Percentiles rank a stretch among this genome's conserved stretches.
Conservation (phyloP, 1,284 basidiomycete genomes). For the Pterula multifida region DNA sequence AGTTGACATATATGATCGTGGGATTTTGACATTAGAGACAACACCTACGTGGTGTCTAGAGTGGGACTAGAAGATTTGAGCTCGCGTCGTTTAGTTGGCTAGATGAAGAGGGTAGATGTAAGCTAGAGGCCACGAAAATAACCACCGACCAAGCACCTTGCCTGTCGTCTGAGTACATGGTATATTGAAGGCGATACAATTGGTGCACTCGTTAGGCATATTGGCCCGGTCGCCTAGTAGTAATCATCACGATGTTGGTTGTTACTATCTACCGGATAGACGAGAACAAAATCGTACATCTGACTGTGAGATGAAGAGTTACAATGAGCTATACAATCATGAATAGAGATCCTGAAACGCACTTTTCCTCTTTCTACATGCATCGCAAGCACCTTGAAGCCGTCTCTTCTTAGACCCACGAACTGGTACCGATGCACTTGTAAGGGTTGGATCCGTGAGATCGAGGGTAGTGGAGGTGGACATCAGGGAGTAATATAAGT, state of each 20-base stretch:
- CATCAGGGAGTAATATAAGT: neutral
- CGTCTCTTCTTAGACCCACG: neutral
- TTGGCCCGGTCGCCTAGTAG: neutral
- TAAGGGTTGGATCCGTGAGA: neutral
- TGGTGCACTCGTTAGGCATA: neutral
- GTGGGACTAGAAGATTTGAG: neutral
- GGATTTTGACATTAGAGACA: no score
- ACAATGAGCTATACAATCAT: neutral
- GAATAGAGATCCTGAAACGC: neutral
- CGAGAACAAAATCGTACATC: neutral
- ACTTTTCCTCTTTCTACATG: slow-evolving; percentile 1
- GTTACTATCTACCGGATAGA: no score
- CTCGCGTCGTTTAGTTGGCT: neutral
- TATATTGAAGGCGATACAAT: neutral
- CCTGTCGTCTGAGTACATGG: neutral
- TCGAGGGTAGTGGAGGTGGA: neutral
- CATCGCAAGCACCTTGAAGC: neutral
- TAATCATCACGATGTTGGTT: no score
- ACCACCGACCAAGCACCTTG: neutral
- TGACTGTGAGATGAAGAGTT: neutral
- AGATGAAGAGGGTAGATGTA: neutral
- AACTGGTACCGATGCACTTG: neutral
- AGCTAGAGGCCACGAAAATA: neutral
- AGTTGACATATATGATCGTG: no score
- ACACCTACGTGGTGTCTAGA: neutral